Percentiles rank a stretch among this genome's conserved stretches.
These are phyloP conservation scores for Candida corydali DNA, from an alignment of 805 yeast genomes.

Conservation along the genomic window DNA sequence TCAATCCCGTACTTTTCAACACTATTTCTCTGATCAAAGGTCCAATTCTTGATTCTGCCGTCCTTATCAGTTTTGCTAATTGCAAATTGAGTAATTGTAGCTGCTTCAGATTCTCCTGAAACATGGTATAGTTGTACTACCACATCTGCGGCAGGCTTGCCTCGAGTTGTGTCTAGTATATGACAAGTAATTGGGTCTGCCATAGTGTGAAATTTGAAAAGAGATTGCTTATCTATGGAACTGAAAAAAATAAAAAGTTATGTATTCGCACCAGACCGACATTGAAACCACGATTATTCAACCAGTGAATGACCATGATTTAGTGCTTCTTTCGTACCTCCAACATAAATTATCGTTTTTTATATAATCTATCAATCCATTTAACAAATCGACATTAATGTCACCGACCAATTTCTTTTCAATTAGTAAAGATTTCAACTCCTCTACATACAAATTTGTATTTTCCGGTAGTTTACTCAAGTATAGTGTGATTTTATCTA, in stretches of 20 bases:
- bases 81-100: constrained; percentile 49
- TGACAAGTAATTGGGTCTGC: constrained; percentile 72
- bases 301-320: constrained; percentile 14
- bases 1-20: neutral
- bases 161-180: constrained; percentile 77
- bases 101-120: constrained; percentile 13
- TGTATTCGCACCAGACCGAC: too few relatives aligned
- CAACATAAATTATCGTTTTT: constrained; percentile 16
- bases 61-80: constrained; percentile 69
- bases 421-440: constrained; percentile 12
- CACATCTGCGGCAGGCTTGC: constrained; percentile 80
- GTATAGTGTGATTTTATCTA: constrained; percentile 10
- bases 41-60: constrained; percentile 78
- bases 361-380: constrained; percentile 23
- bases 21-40: constrained; percentile 33
- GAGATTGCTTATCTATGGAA: too few relatives aligned
- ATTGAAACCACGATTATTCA: neutral
- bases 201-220: too few relatives aligned
- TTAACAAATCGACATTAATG: constrained; percentile 16
- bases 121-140: constrained; percentile 54
- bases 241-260: too few relatives aligned
- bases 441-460: constrained; percentile 12
- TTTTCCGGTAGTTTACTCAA: neutral
- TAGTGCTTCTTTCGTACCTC: constrained; percentile 17
- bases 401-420: constrained; percentile 10